Percentiles rank a stretch among this genome's conserved stretches.
Evolutionary conservation across 768 basidiomycete species (phyloP).

Genomic region (Ephemerocybe angulata): DNA sequence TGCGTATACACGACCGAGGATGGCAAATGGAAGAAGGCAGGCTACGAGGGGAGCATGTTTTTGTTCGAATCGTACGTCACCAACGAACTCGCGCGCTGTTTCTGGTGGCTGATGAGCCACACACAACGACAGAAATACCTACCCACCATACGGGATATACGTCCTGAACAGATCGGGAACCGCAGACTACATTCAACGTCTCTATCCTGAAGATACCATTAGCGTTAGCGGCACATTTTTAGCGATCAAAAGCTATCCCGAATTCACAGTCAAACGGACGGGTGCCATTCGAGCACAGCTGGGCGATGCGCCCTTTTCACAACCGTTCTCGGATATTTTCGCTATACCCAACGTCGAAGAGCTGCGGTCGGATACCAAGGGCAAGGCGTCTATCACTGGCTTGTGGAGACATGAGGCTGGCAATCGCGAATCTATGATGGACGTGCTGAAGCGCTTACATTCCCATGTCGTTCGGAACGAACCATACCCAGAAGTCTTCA

Average conservation of each 20-base stretch:
- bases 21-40: slow-evolving; percentile 77
- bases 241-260: slow-evolving; percentile 71
- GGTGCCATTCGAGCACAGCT: slow-evolving; percentile 30
- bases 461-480: slow-evolving; percentile 61
- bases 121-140: slow-evolving; percentile 53
- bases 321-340: slow-evolving; percentile 53
- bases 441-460: slow-evolving; percentile 67
- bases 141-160: slow-evolving; percentile 83
- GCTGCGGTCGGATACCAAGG: slow-evolving; percentile 48
- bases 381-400: slow-evolving; percentile 55
- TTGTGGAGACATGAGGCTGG: slow-evolving; percentile 74
- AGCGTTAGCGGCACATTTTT: slow-evolving; percentile 59
- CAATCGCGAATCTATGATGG: slow-evolving; percentile 65
- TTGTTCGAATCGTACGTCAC: slow-evolving; percentile 72
- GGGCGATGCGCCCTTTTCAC: slow-evolving; percentile 24
- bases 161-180: slow-evolving; percentile 79
- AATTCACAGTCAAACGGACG: slow-evolving; percentile 54
- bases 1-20: slow-evolving; percentile 76
- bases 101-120: not conserved
- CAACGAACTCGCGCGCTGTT: not conserved
- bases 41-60: slow-evolving; percentile 87
- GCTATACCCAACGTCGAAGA: slow-evolving; percentile 42
- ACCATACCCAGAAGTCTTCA: slow-evolving; percentile 69
- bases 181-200: slow-evolving; percentile 70
- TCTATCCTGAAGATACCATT: slow-evolving; percentile 78